phyloP scores from a whole-genome alignment of 768 basidiomycete species.

The Hericium rajendrae region DNA sequence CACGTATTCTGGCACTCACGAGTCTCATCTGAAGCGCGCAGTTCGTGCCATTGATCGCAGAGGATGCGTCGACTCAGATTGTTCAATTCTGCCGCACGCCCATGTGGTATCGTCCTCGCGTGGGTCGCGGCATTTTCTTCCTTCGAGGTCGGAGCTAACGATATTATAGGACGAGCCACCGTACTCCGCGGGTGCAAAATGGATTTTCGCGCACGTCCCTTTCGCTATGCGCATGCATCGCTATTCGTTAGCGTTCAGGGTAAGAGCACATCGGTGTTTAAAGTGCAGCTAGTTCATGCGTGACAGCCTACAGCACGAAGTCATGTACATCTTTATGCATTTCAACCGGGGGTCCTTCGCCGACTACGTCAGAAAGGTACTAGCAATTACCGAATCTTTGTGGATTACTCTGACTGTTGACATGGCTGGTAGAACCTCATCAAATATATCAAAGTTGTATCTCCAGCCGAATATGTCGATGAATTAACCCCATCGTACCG shows the following conservation, averaged over 20 bases:
- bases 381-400: not conserved
- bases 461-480: constrained; percentile 22
- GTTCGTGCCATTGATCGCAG: constrained; percentile 17
- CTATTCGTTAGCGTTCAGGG: constrained; percentile 3
- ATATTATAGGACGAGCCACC: constrained; percentile 1
- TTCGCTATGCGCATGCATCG: constrained; percentile 8
- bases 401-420: too few species aligned
- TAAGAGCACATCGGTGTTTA: not conserved
- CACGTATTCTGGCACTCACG: too few species aligned
- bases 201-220: constrained; percentile 16
- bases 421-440: not conserved
- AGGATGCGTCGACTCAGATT: constrained; percentile 16
- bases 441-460: constrained; percentile 13
- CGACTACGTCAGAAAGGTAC: not conserved
- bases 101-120: constrained; percentile 15
- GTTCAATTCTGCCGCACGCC: constrained; percentile 22
- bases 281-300: too few species aligned
- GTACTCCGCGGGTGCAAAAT: constrained; percentile 9
- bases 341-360: too few species aligned
- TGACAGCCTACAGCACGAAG: too few species aligned
- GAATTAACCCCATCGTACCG: constrained; percentile 21
- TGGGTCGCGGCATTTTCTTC: not conserved
- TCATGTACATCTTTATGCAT: too few species aligned
- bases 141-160: not conserved
- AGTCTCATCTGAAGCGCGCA: constrained; percentile 15